Base-by-base conservation (phyloP, 169 alveolate genomes). In the Plasmodium relictum region DNA sequence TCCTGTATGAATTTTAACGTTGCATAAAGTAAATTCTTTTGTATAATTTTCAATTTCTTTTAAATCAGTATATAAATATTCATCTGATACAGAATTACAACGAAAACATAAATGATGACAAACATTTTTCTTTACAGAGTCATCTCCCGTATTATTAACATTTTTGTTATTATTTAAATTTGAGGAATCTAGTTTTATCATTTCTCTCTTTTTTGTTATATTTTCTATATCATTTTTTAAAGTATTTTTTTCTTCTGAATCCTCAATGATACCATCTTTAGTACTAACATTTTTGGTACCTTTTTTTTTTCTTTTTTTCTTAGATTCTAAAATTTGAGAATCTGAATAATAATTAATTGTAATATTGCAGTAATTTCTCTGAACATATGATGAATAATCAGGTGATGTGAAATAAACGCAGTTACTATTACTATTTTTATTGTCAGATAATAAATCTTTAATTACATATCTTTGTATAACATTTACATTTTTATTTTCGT, bases 1-100 rank as follows among this genome's bases (percentile, higher is more conserved):
- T 18, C 95, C 95, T 8, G 95, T 93, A 39, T 90, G 94, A 6
- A 93, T 93, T 14, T 91, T 74, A 20, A 89, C 94, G 39, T 90
- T 66, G 73, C 95, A 93, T 68, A 93, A 72, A 50, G 93, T 83
- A 72, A 93, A 93, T 41, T 90, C 94, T 71, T 88, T 91, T 31
- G 93, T 85, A 54, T 92, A 88, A 44, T 59, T 56, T 59, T 86
- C 90, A 26, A 89, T 91, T 31, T 89, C 91, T 89, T 73, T 61
- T 0, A 69, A 54, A 66, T 63, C 80, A 9, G 80, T 74, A 5
- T 66, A 18, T 48, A 87, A 87, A 63, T 78, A 73, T 52, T 88
- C 92, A 5, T 73, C 92, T 56, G 92, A 66, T 41, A 83, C 68
- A 16, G 72, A 50, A 45, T 83, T 83, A 62, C 91, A 83, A 18